Evolutionary conservation across 208 protist genomes (phyloP).

Genomic region (Wallacemonas sp.): DNA sequence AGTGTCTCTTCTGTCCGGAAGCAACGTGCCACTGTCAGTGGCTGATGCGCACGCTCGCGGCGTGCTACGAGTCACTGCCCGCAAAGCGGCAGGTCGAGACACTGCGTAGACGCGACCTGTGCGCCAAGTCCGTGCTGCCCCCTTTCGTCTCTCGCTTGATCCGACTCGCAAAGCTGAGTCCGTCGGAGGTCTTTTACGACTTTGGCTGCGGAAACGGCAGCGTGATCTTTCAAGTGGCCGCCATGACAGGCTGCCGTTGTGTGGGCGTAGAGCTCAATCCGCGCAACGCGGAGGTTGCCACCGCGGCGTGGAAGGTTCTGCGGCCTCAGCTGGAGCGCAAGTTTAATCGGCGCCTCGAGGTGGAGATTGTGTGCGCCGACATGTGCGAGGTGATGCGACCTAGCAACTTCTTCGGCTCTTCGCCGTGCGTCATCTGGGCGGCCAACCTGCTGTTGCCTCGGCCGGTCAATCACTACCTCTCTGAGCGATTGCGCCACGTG

Average conservation of each 20-base stretch:
- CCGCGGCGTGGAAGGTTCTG: conserved; percentile 52
- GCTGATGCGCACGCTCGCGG: conserved; percentile 36
- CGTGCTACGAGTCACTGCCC: conserved; percentile 53
- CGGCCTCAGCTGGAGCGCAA: conserved; percentile 49
- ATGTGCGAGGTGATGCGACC: conserved; percentile 56
- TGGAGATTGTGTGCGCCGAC: conserved; percentile 75
- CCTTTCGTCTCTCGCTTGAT: conserved; percentile 72
- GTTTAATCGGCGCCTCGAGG: conserved; percentile 35
- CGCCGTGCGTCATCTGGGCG: conserved; percentile 64
- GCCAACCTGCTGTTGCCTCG: conserved; percentile 75
- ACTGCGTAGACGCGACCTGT: conserved; percentile 57
- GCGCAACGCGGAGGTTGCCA: conserved; percentile 63
- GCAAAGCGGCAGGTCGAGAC: conserved; percentile 50
- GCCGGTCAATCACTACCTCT: conserved; percentile 76
- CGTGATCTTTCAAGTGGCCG: conserved; percentile 85
- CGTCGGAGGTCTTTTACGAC: conserved; percentile 76
- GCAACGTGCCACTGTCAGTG: conserved; percentile 53
- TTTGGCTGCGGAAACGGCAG: conserved; percentile 86
- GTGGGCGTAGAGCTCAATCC: conserved; percentile 82
- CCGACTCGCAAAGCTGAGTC: conserved; percentile 34
- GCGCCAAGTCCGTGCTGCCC: conserved; percentile 86
- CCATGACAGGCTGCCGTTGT: conserved; percentile 67
- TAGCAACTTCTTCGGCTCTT: conserved; percentile 29
- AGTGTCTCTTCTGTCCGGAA: conserved; percentile 59
- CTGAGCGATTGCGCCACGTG: conserved; percentile 57